These are phyloP conservation scores for Tricholoma matsutake DNA, from an alignment of 768 basidiomycete genomes.

Conservation along the genomic window DNA sequence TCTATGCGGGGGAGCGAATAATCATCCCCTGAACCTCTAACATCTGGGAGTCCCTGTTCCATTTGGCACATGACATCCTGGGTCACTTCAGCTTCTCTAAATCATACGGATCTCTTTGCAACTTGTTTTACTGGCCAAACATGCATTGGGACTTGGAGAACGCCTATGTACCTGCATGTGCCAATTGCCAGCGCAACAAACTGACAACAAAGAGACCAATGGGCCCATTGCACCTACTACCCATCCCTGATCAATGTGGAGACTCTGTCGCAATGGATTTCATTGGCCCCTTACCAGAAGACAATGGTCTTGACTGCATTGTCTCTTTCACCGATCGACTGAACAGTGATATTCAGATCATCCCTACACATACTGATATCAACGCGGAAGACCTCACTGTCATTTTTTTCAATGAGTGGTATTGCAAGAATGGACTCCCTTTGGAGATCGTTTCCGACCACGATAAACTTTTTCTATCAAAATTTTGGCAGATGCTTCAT, in stretches of 20 bases:
- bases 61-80: background rate
- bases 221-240: background rate
- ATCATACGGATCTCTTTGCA: no score
- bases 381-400: slow-evolving; percentile 16
- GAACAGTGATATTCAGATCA: slow-evolving; percentile 19
- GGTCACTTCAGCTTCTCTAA: no score
- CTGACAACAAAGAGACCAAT: background rate
- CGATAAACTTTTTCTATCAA: slow-evolving; percentile 20
- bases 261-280: no score
- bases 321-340: slow-evolving; percentile 24
- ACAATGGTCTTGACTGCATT: slow-evolving; percentile 18
- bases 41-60: slow-evolving; percentile 26
- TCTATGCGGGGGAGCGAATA: slow-evolving; percentile 20
- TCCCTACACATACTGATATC: slow-evolving; percentile 3
- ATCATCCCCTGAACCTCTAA: slow-evolving; percentile 31
- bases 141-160: slow-evolving; percentile 28
- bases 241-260: no score
- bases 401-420: slow-evolving; percentile 15
- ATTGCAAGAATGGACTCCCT: slow-evolving; percentile 30
- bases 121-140: slow-evolving; percentile 30
- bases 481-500: slow-evolving; percentile 26
- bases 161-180: background rate
- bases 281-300: no score
- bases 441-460: slow-evolving; percentile 9
- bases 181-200: slow-evolving; percentile 26